These are phyloP conservation scores for Chlorella sorokiniana DNA, from an alignment of 139 green algal genomes.

Conservation along the genomic window DNA sequence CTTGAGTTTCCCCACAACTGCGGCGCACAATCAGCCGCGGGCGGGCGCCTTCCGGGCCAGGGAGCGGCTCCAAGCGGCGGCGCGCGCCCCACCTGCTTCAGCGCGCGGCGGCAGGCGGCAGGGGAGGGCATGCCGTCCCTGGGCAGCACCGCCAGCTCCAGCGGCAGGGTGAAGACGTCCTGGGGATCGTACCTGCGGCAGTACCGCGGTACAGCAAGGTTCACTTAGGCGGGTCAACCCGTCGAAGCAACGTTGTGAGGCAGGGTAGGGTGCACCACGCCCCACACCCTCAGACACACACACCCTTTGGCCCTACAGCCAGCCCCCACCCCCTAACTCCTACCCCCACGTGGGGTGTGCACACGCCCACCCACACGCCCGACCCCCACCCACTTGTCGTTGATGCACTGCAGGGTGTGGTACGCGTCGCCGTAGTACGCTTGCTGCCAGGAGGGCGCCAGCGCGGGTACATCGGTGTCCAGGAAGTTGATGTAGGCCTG, in stretches of 20 bases:
- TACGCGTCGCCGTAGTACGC: neutral
- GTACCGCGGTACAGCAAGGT: too few species aligned
- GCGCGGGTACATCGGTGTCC: neutral
- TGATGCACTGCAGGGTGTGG: neutral
- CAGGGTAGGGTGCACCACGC: neutral
- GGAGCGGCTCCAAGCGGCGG: neutral
- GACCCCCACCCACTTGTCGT: neutral
- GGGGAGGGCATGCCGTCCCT: neutral
- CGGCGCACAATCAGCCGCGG: neutral
- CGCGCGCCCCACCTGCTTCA: neutral
- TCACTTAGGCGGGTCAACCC: neutral
- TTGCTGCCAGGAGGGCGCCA: neutral
- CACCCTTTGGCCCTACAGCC: neutral
- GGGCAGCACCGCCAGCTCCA: neutral
- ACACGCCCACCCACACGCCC: neutral
- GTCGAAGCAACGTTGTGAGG: neutral
- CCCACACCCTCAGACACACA: neutral
- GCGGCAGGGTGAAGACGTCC: neutral
- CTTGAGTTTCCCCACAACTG: too few species aligned
- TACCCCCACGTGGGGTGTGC: too few species aligned
- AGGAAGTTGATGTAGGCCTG: neutral
- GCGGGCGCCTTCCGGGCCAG: neutral
- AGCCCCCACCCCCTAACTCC: neutral
- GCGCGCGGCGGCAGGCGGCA: neutral
- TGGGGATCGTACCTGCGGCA: neutral